Base-by-base conservation (phyloP, 208 protist species). In the Leishmania guyanensis region DNA sequence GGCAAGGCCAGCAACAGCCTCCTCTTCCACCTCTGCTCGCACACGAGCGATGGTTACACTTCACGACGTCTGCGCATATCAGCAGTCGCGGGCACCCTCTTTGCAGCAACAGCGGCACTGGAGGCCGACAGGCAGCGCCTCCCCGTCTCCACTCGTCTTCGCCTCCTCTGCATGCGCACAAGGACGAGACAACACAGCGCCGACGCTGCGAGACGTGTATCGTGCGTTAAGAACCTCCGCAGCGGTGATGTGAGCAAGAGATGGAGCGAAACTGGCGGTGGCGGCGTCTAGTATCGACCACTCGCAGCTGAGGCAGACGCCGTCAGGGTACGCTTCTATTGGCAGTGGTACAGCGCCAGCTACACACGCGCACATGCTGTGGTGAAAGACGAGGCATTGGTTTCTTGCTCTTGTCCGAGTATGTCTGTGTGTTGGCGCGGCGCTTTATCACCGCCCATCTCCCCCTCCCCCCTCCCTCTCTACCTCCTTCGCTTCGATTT, bases 171-270 rank as follows among this genome's bases (percentile, higher is more conserved):
- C 50, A 5, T 17, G 14, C 9, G 51, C 22, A 10, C 46, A 36
- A 17, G 53, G 22, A 17, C 74, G 58, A 39, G 26, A 43, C 33
- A 56, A 77, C 0, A 36, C 51, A 16, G 22, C 75, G 53, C 75
- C 46, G 65, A 77, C 80, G 20, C 68, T 80, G 46, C 74, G 80
- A 6, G 80, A 84, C 33, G 68, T 84, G 10, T 80, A 68, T 29
- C 54, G 69, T 0, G 74, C 69, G 6, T 33, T 80, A 29, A 39
- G 22, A n/a, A 12, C 62, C 62, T 39, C 29, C 29, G 62, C 29
- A 39, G 62, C 12, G 26, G 12, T 68, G 62, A 43, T 68, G 29
- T 68, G 62, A 68, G 29, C 22, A 10, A 68, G 16, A 39, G 62
- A 8, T 10, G 62, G 8, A 0, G 29, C 62, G 39, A 5, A 39